Evolutionary conservation across 2,329 filamentous ascomycete species (phyloP), one percentile per base, ranked within the genome.

Genomic region (Mycosphaerelloides madeirae): DNA sequence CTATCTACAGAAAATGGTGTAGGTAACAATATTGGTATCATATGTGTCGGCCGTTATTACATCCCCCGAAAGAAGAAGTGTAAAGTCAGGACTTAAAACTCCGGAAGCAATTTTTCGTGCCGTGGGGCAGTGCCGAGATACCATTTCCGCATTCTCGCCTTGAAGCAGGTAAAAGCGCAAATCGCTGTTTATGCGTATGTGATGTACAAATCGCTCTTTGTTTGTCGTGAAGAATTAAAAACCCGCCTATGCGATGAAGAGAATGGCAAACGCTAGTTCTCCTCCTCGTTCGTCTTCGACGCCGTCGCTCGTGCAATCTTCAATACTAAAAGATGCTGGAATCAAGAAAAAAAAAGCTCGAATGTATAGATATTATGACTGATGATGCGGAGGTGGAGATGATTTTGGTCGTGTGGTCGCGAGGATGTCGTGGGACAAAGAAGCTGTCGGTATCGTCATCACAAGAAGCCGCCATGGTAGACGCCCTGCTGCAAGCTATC

Each of bases 401-500:
- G n/a, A n/a, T n/a, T n/a, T n/a, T n/a, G n/a, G n/a, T n/a, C n/a
- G n/a, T n/a, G n/a, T n/a, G n/a, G n/a, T 39, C 37, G 25, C 31
- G 31, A 39, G 31, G 37, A n/a, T n/a, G n/a, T n/a, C n/a, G n/a
- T n/a, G n/a, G n/a, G n/a, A n/a, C n/a, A n/a, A n/a, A n/a, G n/a
- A n/a, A n/a, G n/a, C n/a, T n/a, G n/a, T n/a, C n/a, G n/a, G n/a
- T n/a, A n/a, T n/a, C n/a, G n/a, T 15, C n/a, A 29, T 52, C 34
- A 62, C 20, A 63, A 43, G 48, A 62, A 62, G 16, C 58, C 60
- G 11, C 54, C 59, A 32, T 50, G 48, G 14, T 50, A 62, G 33
- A 72, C 71, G 11, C 71, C 72, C 15, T 65, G 57, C 52, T 74
- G 71, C 9, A 74, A 44, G 8, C 63, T 65, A 14, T 67, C 64